Evolutionary conservation across 371 early-diverging fungal species (phyloP).

Genomic region (Batkoa obscura): DNA sequence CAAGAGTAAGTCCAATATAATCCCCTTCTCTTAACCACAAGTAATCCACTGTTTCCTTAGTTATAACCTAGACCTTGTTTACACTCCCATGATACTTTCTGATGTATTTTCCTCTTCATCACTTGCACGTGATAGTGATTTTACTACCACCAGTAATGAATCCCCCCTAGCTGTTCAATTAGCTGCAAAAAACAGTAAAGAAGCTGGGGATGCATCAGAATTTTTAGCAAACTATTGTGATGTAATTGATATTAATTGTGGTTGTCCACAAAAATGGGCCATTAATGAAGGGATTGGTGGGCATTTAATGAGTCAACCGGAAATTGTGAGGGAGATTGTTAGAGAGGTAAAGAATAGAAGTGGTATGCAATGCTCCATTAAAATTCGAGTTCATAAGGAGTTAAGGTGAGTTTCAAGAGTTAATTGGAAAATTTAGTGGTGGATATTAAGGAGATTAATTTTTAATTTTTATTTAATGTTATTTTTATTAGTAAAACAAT

Average conservation of each 20-base stretch:
- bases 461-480: background rate
- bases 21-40: background rate
- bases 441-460: background rate
- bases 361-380: conserved; percentile 52
- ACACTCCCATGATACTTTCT: conserved; percentile 96
- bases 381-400: conserved; percentile 58
- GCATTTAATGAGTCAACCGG: conserved; percentile 57
- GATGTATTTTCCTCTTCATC: conserved; percentile 74
- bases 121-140: conserved; percentile 63
- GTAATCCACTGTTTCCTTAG: conserved; percentile 9
- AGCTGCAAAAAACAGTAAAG: conserved; percentile 62
- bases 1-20: conserved; percentile 27
- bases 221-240: conserved; percentile 61
- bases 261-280: conserved; percentile 80
- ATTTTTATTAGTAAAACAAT: conserved; percentile 31
- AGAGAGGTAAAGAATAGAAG: conserved; percentile 38
- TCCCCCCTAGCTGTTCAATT: conserved; percentile 84
- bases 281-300: conserved; percentile 60
- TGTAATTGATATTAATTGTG: conserved; percentile 71
- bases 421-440: background rate
- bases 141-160: conserved; percentile 51
- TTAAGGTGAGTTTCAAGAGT: conserved; percentile 18
- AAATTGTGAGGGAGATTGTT: conserved; percentile 65
- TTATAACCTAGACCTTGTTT: conserved; percentile 84
- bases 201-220: conserved; percentile 70